These are phyloP conservation scores for Dendrobium nobile DNA, from an alignment of 106 monocot genomes.

Conservation along the genomic window DNA sequence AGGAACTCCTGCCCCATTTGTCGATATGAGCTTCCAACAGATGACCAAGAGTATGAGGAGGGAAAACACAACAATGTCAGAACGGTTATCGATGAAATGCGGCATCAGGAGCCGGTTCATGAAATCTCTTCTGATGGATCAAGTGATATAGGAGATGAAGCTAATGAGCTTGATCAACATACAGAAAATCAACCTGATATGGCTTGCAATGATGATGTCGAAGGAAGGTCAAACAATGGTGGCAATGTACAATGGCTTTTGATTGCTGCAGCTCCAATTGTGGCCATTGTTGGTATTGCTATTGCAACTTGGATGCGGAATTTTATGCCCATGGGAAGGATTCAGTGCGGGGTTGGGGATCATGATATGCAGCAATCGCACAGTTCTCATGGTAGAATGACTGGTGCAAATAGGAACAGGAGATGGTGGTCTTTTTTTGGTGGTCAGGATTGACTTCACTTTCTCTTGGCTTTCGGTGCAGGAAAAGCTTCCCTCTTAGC, in stretches of 20 bases:
- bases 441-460: background rate
- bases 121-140: slow-evolving; percentile 22
- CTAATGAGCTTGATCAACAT: background rate
- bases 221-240: slow-evolving; percentile 14
- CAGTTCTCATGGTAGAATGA: slow-evolving; percentile 11
- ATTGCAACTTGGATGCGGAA: slow-evolving; percentile 59
- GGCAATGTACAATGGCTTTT: slow-evolving; percentile 39
- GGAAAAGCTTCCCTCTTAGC: no score
- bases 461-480: no score
- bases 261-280: slow-evolving; percentile 71
- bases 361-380: slow-evolving; percentile 8
- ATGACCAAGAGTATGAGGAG: slow-evolving; percentile 69
- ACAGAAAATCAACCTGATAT: background rate
- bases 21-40: slow-evolving; percentile 79
- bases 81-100: background rate
- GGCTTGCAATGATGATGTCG: slow-evolving; percentile 6
- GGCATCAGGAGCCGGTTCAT: slow-evolving; percentile 16
- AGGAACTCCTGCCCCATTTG: slow-evolving; percentile 95
- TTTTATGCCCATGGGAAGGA: slow-evolving; percentile 15
- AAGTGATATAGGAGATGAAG: slow-evolving; percentile 25
- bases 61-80: slow-evolving; percentile 24
- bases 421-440: slow-evolving; percentile 78
- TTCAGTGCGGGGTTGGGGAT: background rate
- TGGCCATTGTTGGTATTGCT: slow-evolving; percentile 62
- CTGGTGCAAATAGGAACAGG: slow-evolving; percentile 21